Base-by-base conservation (phyloP, 2,329 filamentous ascomycete species). In the Simplicillium aogashimaense region DNA sequence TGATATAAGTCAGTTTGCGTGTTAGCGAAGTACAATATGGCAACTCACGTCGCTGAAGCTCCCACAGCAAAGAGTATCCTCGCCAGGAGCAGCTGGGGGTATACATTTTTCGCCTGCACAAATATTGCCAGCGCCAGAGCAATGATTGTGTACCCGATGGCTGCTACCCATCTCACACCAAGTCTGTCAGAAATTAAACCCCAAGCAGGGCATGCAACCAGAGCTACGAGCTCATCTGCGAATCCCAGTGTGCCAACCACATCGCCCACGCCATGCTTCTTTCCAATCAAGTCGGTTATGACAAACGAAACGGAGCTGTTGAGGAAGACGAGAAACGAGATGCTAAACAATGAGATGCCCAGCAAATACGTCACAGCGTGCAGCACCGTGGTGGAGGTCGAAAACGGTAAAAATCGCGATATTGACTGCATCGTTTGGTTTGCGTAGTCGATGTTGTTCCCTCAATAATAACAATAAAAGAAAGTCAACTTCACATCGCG, bases 31-130 rank as follows among this genome's bases (percentile, higher is more conserved):
- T 33, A 34, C 9, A 25, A 39, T 58, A 3, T 15, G 29, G 7
- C 8, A 5, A 60, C 73, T 64, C 56, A 89, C 72, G 85, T 80
- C 16, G 90, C 92, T n/a, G 89, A 88, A 15, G 86, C 92, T 17
- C 92, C 92, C 14, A 95, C 52, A 49, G 89, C 92, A 62, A 98
- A 98, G 41, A 94, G 67, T 38, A 97, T 68, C 48, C 92, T 75
- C 40, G 85, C 88, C 33, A 95, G 66, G 40, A 97, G 66, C 49
- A 98, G 68, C 58, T 94, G 82, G 9, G 92, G 90, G 61, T 95
- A 95, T 8, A 95, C 78, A 61, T 89, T 87, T 50, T 69, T 72
- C 20, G 86, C 86, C 69, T 94, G 86, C 18, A 95, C 89, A 53
- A 95, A 86, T 12, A 88, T 58, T 35, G 83, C 74, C 44, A 98